Conservation (phyloP, 1,284 basidiomycete species). For the Microbotryomycetes sp. region DNA sequence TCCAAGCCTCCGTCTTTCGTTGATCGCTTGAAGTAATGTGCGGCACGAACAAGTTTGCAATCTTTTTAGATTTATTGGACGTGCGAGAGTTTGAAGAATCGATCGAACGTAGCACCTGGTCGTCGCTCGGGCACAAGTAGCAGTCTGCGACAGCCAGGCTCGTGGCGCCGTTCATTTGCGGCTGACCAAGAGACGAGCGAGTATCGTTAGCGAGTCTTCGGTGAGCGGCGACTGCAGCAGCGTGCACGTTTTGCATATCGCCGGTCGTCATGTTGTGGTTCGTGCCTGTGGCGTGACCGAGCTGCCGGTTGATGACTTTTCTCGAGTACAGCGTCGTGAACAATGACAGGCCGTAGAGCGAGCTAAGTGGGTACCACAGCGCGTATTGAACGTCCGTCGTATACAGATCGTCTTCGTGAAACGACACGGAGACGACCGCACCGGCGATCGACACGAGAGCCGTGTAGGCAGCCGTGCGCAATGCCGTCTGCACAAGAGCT, state of each 20-base stretch:
- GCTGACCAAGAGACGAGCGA: no score
- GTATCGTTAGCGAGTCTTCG: neutral
- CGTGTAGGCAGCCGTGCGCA: constrained; percentile 16
- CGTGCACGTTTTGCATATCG: neutral
- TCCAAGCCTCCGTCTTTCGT: neutral
- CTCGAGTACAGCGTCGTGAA: neutral
- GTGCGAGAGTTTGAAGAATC: neutral
- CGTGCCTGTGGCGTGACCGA: neutral
- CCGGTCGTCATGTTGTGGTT: neutral
- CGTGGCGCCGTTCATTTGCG: neutral
- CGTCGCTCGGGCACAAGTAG: neutral
- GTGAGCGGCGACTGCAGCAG: neutral
- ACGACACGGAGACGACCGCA: neutral
- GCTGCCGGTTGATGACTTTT: neutral
- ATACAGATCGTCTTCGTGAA: neutral
- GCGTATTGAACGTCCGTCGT: neutral
- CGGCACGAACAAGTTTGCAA: neutral
- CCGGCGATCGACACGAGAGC: constrained; percentile 2
- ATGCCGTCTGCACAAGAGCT: constrained; percentile 1
- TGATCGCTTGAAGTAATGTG: neutral
- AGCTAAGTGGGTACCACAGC: neutral
- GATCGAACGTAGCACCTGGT: neutral
- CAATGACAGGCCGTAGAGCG: neutral
- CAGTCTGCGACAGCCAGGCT: neutral
- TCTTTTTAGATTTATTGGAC: neutral